phyloP scores from a whole-genome alignment of 176 grass and related monocot genomes.

The Aegilops bicornis region DNA sequence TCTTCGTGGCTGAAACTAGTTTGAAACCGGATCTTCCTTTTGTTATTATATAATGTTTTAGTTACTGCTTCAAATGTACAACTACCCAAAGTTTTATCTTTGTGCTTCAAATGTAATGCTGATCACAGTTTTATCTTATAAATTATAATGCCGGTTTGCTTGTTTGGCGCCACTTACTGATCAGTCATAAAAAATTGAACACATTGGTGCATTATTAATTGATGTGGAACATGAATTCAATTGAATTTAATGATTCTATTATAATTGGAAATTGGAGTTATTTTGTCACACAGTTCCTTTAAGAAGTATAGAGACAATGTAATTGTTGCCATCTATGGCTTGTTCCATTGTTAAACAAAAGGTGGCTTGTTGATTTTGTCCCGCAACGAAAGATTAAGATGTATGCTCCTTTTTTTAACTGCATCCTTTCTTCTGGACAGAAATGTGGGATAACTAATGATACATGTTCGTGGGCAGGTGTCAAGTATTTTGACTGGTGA shows the following conservation, averaged over 20 bases:
- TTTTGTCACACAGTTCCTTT: neutral
- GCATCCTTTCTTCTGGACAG: neutral
- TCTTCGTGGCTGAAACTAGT: no score
- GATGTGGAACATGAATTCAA: neutral
- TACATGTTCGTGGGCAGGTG: neutral
- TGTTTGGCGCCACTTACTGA: neutral
- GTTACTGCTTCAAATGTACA: neutral
- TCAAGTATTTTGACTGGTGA: no score
- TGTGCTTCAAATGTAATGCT: neutral
- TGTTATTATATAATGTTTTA: neutral
- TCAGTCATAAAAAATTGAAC: neutral
- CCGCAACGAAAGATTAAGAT: neutral
- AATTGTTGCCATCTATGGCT: neutral
- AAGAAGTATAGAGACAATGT: no score
- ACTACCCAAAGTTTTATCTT: neutral
- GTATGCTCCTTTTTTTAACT: neutral
- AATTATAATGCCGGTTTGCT: neutral
- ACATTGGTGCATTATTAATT: neutral
- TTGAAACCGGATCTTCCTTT: neutral
- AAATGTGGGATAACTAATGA: neutral
- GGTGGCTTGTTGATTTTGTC: neutral
- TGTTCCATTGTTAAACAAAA: neutral
- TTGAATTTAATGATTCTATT: neutral
- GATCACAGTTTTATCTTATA: no score
- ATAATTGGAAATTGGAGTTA: neutral